These are phyloP conservation scores for Xylariaceae sp. DNA, from an alignment of 2,329 filamentous ascomycete genomes.

Conservation along the genomic window DNA sequence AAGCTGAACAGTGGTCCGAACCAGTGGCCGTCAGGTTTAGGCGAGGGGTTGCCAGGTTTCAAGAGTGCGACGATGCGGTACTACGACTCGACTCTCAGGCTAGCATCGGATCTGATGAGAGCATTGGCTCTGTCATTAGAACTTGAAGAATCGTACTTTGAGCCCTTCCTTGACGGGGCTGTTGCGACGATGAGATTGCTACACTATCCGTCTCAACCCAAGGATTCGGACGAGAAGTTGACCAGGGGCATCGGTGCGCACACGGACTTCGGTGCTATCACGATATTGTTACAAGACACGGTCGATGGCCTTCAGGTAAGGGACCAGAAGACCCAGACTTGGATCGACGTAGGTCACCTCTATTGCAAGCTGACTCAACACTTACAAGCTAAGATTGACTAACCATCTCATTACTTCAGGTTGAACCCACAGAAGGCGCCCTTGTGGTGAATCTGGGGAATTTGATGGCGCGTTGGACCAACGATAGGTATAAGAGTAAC, in stretches of 20 bases:
- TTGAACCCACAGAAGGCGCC: conserved; percentile 39
- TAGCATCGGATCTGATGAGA: conserved; percentile 37
- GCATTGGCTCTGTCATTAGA: conserved; percentile 39
- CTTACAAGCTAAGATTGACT: too few relatives aligned
- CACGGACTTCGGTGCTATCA: conserved; percentile 54
- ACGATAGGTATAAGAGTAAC: conserved; percentile 47
- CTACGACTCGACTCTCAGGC: conserved; percentile 33
- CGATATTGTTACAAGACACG: conserved; percentile 48
- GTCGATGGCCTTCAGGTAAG: conserved; percentile 49
- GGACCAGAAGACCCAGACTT: conserved; percentile 21
- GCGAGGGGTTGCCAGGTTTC: conserved; percentile 24
- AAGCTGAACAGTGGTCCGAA: conserved; percentile 39
- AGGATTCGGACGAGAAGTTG: conserved; percentile 16
- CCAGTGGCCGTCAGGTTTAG: conserved; percentile 36
- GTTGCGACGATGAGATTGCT: conserved; percentile 41
- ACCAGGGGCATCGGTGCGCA: conserved; percentile 40
- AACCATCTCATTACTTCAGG: too few relatives aligned
- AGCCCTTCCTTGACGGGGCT: conserved; percentile 38
- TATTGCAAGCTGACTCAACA: too few relatives aligned
- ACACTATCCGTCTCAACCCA: conserved; percentile 42
- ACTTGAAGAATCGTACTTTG: conserved; percentile 36
- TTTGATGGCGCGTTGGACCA: conserved; percentile 46
- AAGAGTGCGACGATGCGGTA: conserved; percentile 35
- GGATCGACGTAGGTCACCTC: conserved; percentile 2
- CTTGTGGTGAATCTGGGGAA: conserved; percentile 51